Base-by-base conservation (phyloP, 2,329 filamentous ascomycete species). In the Trichoderma atroviride region DNA sequence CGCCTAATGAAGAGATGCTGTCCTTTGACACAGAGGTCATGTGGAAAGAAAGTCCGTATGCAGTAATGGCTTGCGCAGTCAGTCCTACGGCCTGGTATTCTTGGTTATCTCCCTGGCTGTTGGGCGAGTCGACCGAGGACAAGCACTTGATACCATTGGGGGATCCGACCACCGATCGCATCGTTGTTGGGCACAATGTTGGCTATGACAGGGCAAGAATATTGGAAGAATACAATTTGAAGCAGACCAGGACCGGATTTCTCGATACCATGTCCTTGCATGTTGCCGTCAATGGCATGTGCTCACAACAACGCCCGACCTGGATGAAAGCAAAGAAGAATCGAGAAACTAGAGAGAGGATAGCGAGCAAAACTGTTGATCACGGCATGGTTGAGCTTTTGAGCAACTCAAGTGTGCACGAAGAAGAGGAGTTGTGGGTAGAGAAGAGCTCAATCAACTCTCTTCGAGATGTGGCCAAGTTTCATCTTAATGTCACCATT, bases 241-340 rank as follows among this genome's bases (percentile, higher is more conserved):
- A 88, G 67, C 95, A 97, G 78, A 91, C 93, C 0, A 88, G 89
- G 50, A 98, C 94, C 74, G 91, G 88, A 55, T 99, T 97, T 77
- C 81, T 99, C 63, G 96, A 99, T 78, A 99, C 96, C 35, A 99
- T 99, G 96, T 98, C 95, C 1, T 83, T 99, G 24, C 96, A 99
- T 78, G 95, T 97, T 9, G 96, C 96, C 2, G 95, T 97, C 29
- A 99, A 99, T 77, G 96, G 96, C 71, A 99, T 99, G 96, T 99
- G 96, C 80, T 98, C 96, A 27, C 91, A 92, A 73, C 96, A 99
- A 79, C 88, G 96, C 61, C 96, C 96, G 10, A 97, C 93, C 0
- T 99, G 96, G 96, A 94, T 97, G 90, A 96, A 93, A 79, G 93
- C 97, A 79, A 92, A 93, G 78, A 99, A 99, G 82, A 93, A 91